Conservation (phyloP, 2,329 filamentous ascomycete species). For the Exophiala oligosperma region DNA sequence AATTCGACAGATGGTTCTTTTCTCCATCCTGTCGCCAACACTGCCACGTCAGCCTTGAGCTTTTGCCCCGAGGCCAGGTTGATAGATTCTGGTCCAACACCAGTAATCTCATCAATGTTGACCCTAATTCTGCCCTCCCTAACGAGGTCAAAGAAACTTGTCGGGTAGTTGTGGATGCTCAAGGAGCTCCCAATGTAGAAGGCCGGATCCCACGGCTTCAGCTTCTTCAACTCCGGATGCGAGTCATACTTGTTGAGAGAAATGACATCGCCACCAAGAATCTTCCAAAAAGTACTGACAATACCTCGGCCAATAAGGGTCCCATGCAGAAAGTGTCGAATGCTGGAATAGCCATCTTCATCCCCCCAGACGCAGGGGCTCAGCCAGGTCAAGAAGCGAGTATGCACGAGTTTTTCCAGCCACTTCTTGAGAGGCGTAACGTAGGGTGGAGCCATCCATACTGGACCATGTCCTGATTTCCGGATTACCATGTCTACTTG, state of each 20-base stretch:
- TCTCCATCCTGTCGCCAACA: conserved; percentile 60
- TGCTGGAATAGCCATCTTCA: conserved; percentile 42
- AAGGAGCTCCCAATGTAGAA: conserved; percentile 59
- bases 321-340: conserved; percentile 51
- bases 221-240: conserved; percentile 45
- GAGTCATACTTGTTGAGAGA: conserved; percentile 47
- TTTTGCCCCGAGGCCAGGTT: conserved; percentile 49
- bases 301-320: conserved; percentile 53
- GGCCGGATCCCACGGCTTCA: conserved; percentile 44
- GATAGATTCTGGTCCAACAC: conserved; percentile 34
- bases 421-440: conserved; percentile 68
- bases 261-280: conserved; percentile 51
- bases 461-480: conserved; percentile 58
- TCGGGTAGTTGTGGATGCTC: conserved; percentile 62
- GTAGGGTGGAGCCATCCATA: conserved; percentile 59
- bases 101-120: conserved; percentile 38
- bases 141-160: conserved; percentile 58
- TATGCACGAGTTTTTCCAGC: conserved; percentile 67
- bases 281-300: conserved; percentile 53
- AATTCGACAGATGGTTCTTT: conserved; percentile 51
- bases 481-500: conserved; percentile 61
- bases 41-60: conserved; percentile 51
- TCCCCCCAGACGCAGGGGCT: conserved; percentile 72
- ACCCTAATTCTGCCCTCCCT: conserved; percentile 54
- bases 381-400: conserved; percentile 70